Base-by-base conservation (phyloP, 1,139 yeast species). In the Yamadazyma trypodendri region DNA sequence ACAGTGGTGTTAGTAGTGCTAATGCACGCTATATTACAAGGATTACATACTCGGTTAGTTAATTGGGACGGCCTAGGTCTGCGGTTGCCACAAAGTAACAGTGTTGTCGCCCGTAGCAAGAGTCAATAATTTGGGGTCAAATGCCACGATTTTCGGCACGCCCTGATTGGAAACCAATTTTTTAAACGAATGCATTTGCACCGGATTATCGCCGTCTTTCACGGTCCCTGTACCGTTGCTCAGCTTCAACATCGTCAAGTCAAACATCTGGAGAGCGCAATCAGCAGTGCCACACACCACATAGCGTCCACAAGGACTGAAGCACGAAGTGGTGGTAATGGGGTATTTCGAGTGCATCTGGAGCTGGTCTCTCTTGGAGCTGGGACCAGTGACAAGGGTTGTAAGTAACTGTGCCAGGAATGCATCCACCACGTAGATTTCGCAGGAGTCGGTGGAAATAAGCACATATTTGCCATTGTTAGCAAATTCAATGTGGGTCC, bases 231-330 rank as follows among this genome's bases (percentile, higher is more conserved):
- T 43, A 1, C 65, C 64, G 23, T 56, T 59, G 17, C 64, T 51
- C n/a, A 58, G 45, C 31, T 58, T 63, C 11, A 70, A 49, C 15
- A 60, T 61, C 11, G 64, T 60, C 35, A 79, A 62, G 52, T 85
- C 88, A 81, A 88, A 92, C 1, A 85, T 50, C 25, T 74, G 68
- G 3, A 88, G 62, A 17, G 68, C 65, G 4, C 77, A 75, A 38
- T 77, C 77, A 4, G 83, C 79, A 6, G 81, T 43, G 4, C 87
- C 94, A 2, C 79, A 78, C 31, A 85, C 57, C 0, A 84, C 82
- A 54, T 65, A 84, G 42, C 78, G 70, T 3, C 96, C 96, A 60
- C 90, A 95, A 2, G 96, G 92, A 0, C 95, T 69, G 46, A 87
- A 82, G 23, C 87, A 72, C 4, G 79, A 72, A n/a, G 83, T 65